A percentile compares a stretch with the other conserved stretches of the same genome.
Evolutionary conservation across 2,329 filamentous ascomycete genomes (phyloP).

Genomic region (Cordyceps fumosorosea): DNA sequence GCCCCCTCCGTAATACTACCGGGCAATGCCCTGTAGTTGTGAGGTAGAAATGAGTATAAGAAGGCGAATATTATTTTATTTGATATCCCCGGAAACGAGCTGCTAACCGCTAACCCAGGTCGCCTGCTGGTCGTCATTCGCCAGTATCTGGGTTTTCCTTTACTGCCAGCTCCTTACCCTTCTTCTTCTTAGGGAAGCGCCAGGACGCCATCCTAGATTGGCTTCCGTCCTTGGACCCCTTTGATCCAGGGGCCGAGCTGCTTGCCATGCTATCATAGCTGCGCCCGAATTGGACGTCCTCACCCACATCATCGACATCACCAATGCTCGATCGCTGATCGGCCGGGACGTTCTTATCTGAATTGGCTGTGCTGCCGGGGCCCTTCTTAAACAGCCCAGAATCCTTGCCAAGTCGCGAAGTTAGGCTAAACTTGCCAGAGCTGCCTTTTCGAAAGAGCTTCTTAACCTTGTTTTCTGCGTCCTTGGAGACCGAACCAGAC

Average conservation of each 20-base stretch:
- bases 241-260: constrained; percentile 49
- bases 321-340: constrained; percentile 53
- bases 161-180: constrained; percentile 40
- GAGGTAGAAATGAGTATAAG: neutral
- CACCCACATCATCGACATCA: constrained; percentile 46
- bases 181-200: constrained; percentile 56
- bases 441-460: constrained; percentile 60
- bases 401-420: constrained; percentile 49
- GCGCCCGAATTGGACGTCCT: constrained; percentile 40
- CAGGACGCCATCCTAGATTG: constrained; percentile 45
- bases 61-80: neutral
- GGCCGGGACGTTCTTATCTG: constrained; percentile 48
- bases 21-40: too few relatives aligned
- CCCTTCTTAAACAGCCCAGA: constrained; percentile 53
- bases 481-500: constrained; percentile 35
- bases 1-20: too few relatives aligned
- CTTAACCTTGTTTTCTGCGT: constrained; percentile 51
- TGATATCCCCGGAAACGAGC: neutral
- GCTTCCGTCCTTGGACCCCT: constrained; percentile 38
- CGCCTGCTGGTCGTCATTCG: constrained; percentile 23
- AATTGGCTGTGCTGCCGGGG: constrained; percentile 48
- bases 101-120: neutral
- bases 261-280: constrained; percentile 51
- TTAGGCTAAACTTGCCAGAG: constrained; percentile 58
- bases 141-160: constrained; percentile 46